These are phyloP conservation scores for Graphiopsis chlorocephala DNA, from an alignment of 2,329 filamentous ascomycete genomes.

Conservation along the genomic window DNA sequence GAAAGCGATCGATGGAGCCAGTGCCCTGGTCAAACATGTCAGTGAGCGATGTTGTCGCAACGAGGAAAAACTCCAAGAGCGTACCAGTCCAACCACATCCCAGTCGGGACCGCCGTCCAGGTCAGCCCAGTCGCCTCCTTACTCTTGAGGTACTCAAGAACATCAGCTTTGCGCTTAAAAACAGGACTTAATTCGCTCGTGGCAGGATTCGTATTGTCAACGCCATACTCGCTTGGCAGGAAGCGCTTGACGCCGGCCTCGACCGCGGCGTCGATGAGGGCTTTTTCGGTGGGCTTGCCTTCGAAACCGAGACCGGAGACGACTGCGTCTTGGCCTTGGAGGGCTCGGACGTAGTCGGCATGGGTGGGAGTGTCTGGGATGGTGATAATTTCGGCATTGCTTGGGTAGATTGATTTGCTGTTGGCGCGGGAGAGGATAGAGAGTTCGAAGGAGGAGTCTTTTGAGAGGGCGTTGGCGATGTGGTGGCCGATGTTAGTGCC, in stretches of 20 bases:
- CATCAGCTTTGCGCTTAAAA: slow-evolving; percentile 34
- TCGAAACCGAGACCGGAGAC: slow-evolving; percentile 36
- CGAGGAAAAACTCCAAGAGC: slow-evolving; percentile 24
- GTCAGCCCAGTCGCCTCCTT: slow-evolving; percentile 27
- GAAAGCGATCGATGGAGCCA: slow-evolving; percentile 17
- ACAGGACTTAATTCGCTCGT: slow-evolving; percentile 31
- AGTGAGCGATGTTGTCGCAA: background rate
- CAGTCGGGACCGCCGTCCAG: slow-evolving; percentile 32
- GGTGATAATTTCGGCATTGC: slow-evolving; percentile 14
- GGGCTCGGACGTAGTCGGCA: slow-evolving; percentile 31
- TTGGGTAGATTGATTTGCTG: slow-evolving; percentile 19
- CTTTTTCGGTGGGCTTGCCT: slow-evolving; percentile 28
- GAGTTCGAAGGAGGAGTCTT: slow-evolving; percentile 16
- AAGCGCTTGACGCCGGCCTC: slow-evolving; percentile 42
- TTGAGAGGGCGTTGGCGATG: slow-evolving; percentile 20
- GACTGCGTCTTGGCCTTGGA: slow-evolving; percentile 39
- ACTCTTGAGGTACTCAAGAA: slow-evolving; percentile 34
- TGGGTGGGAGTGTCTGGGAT: slow-evolving; percentile 21
- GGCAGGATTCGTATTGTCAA: slow-evolving; percentile 36
- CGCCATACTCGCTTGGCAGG: slow-evolving; percentile 43
- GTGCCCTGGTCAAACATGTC: slow-evolving; percentile 20
- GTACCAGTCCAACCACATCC: slow-evolving; percentile 36
- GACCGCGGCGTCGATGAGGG: slow-evolving; percentile 41
- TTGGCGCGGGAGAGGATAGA: slow-evolving; percentile 19
- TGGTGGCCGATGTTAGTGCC: slow-evolving; percentile 21